Percentiles rank a stretch among this genome's conserved stretches.
These are phyloP conservation scores for Neofusicoccum parvum DNA, from an alignment of 2,329 filamentous ascomycete species.

Conservation along the genomic window DNA sequence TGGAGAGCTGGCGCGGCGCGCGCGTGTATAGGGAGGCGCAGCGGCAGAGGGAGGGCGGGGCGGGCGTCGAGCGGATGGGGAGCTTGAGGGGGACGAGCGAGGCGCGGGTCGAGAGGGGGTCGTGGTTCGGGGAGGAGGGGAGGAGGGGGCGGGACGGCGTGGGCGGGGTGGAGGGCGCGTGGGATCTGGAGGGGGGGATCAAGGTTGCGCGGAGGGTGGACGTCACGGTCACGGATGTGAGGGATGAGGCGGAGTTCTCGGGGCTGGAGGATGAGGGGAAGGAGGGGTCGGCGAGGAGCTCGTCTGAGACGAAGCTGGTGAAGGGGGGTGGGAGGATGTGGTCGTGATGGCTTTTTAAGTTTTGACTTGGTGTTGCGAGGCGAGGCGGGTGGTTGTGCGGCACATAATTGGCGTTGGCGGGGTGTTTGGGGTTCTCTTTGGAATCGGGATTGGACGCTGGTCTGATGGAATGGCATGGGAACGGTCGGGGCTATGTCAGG, in stretches of 20 bases:
- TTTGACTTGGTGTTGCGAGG: too few species aligned
- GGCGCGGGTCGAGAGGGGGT: not conserved
- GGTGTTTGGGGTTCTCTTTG: too few species aligned
- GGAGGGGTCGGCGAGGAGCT: not conserved
- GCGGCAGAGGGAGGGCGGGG: not conserved
- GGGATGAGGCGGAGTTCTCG: not conserved
- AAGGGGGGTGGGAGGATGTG: not conserved
- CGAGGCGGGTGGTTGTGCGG: too few species aligned
- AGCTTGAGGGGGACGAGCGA: not conserved
- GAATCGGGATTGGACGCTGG: too few species aligned
- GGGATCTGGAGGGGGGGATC: not conserved
- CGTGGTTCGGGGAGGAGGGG: too few species aligned
- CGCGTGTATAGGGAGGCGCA: not conserved
- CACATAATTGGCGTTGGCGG: too few species aligned
- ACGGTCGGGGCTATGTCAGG: too few species aligned
- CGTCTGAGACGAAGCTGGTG: not conserved
- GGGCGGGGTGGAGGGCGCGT: not conserved
- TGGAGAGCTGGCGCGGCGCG: not conserved
- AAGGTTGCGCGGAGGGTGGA: constrained; percentile 9
- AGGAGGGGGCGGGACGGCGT: not conserved
- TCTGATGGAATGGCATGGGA: too few species aligned
- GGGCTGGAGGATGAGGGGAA: not conserved
- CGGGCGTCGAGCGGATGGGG: not conserved
- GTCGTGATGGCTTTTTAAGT: not conserved
- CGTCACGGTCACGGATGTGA: not conserved